Conservation (phyloP, 192 early-diverging fungal genomes). For the Geranomyces michiganensis region DNA sequence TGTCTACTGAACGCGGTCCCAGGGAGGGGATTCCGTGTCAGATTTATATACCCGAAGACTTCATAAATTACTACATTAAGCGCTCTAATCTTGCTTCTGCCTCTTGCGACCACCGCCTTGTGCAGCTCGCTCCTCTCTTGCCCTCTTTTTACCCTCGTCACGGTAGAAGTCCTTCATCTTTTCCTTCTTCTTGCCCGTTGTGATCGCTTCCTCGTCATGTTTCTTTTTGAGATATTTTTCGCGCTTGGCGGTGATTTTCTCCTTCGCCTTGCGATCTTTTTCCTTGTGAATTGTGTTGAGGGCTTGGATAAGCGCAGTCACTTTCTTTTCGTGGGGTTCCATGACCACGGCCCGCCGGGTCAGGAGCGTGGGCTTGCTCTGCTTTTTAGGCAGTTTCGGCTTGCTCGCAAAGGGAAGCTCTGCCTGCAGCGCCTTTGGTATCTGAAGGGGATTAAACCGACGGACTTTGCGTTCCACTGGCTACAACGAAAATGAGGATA, state of each 20-base stretch:
- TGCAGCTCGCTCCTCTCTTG: conserved; percentile 31
- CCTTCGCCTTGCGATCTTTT: conserved; percentile 77
- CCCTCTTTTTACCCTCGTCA: conserved; percentile 46
- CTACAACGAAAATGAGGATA: conserved; percentile 31
- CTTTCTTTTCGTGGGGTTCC: conserved; percentile 89
- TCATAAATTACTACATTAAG: too few species aligned
- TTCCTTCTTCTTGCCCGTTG: conserved; percentile 40
- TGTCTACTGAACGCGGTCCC: too few species aligned
- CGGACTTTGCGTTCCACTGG: conserved; percentile 75
- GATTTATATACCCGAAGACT: too few species aligned
- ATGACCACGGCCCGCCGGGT: conserved; percentile 80
- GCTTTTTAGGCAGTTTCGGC: conserved; percentile 69
- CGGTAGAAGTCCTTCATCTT: conserved; percentile 42
- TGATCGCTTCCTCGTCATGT: conserved; percentile 40
- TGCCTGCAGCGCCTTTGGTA: conserved; percentile 80
- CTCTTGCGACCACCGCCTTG: conserved; percentile 30
- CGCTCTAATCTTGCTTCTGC: conserved; percentile 14
- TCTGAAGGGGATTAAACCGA: conserved; percentile 78
- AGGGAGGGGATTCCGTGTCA: too few species aligned
- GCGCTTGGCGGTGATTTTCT: conserved; percentile 55
- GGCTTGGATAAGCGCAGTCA: conserved; percentile 79
- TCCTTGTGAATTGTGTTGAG: conserved; percentile 87
- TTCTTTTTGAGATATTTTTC: conserved; percentile 49
- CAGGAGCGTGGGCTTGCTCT: conserved; percentile 54
- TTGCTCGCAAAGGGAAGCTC: conserved; percentile 88